Conservation (phyloP, 2,329 filamentous ascomycete genomes). For the Myriangium duriaei region DNA sequence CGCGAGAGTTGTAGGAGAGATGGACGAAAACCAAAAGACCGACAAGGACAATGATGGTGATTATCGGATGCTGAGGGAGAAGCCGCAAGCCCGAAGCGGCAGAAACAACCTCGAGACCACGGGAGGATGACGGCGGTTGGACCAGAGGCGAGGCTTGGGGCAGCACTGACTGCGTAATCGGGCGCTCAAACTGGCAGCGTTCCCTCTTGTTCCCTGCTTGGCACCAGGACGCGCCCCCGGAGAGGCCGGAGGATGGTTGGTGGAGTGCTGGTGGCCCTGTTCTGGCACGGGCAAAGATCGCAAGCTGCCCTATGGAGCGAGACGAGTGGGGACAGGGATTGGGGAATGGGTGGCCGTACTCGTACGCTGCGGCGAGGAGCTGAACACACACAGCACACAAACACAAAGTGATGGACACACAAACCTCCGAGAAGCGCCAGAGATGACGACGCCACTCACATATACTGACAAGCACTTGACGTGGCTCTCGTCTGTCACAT, state of each 20-base stretch:
- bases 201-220: background rate
- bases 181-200: background rate
- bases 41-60: background rate
- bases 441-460: too few relatives aligned
- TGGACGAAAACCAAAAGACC: too few relatives aligned
- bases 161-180: background rate
- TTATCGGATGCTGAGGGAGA: background rate
- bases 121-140: background rate
- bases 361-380: too few relatives aligned
- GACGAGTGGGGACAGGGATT: background rate
- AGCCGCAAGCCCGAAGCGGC: constrained; percentile 5
- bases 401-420: too few relatives aligned
- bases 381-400: too few relatives aligned
- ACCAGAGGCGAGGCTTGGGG: background rate
- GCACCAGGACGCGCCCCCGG: background rate
- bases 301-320: background rate
- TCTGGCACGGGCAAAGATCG: background rate
- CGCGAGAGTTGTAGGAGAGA: too few relatives aligned
- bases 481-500: too few relatives aligned
- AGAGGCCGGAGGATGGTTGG: background rate
- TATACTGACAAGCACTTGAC: too few relatives aligned
- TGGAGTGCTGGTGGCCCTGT: background rate
- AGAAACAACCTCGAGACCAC: constrained; percentile 9
- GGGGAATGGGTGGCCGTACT: too few relatives aligned
- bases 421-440: too few relatives aligned